Evolutionary conservation across 495 filamentous ascomycete species (phyloP).

Genomic region (Daldinia bambusicola): DNA sequence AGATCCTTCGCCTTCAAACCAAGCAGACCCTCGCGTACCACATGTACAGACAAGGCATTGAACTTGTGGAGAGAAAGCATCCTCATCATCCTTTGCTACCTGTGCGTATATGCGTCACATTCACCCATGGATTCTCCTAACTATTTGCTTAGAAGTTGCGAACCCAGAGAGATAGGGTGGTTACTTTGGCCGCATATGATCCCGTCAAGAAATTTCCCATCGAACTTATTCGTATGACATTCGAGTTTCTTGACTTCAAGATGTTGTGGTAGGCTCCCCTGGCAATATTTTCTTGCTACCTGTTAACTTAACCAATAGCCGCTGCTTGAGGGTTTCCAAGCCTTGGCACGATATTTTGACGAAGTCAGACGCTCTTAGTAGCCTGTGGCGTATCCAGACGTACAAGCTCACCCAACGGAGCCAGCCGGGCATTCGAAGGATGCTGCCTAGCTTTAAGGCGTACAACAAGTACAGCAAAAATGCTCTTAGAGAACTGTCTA

Average conservation of each 20-base stretch:
- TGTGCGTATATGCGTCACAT: conserved; percentile 23
- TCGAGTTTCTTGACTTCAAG: conserved; percentile 59
- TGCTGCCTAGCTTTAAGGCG: conserved; percentile 2
- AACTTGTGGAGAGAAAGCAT: conserved; percentile 40
- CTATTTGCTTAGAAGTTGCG: conserved; percentile 19
- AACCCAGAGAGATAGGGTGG: conserved; percentile 33
- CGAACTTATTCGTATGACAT: conserved; percentile 59
- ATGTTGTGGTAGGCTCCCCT: conserved; percentile 60
- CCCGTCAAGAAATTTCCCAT: conserved; percentile 60
- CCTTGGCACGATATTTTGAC: conserved; percentile 39
- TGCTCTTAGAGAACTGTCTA: conserved; percentile 29
- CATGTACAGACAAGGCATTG: conserved; percentile 43
- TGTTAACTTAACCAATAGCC: conserved; percentile 20
- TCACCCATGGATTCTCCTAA: conserved; percentile 3
- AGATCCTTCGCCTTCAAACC: conserved; percentile 29
- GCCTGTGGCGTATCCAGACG: conserved; percentile 36
- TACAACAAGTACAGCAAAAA: conserved; percentile 31
- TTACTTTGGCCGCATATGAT: conserved; percentile 46
- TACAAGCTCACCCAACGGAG: conserved; percentile 9
- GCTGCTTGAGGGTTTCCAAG: conserved; percentile 43
- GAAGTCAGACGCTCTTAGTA: neutral
- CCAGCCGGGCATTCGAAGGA: neutral
- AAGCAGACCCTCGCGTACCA: conserved; percentile 27
- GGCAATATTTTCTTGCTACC: neutral
- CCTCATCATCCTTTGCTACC: conserved; percentile 31